Conservation (phyloP, 495 filamentous ascomycete genomes). For the Aspergillus hancockii region DNA sequence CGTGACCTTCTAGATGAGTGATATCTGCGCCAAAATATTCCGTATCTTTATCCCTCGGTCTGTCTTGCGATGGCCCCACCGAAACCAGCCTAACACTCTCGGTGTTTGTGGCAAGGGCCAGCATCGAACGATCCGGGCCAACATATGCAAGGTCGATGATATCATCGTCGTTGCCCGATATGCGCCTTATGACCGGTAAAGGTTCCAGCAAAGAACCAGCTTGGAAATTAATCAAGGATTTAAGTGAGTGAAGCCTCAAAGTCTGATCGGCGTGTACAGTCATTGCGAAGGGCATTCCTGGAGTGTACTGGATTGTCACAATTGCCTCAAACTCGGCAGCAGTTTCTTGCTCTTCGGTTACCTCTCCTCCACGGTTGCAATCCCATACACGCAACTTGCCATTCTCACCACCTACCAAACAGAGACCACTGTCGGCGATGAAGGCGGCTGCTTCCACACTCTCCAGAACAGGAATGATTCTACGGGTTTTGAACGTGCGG, state of each 20-base stretch:
- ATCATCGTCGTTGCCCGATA: slow-evolving; percentile 96
- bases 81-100: slow-evolving; percentile 89
- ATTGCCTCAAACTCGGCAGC: slow-evolving; percentile 77
- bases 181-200: slow-evolving; percentile 62
- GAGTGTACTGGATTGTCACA: slow-evolving; percentile 65
- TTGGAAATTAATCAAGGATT: slow-evolving; percentile 37
- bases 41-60: slow-evolving; percentile 31
- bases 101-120: slow-evolving; percentile 92
- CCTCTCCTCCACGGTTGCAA: slow-evolving; percentile 69
- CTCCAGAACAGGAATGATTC: slow-evolving; percentile 82
- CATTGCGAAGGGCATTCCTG: slow-evolving; percentile 64
- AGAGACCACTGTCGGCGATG: slow-evolving; percentile 62
- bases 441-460: slow-evolving; percentile 83
- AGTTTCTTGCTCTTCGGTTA: slow-evolving; percentile 68
- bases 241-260: slow-evolving; percentile 69
- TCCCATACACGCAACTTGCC: slow-evolving; percentile 83
- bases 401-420: slow-evolving; percentile 85
- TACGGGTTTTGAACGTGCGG: slow-evolving; percentile 77
- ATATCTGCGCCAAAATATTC: slow-evolving; percentile 87
- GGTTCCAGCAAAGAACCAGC: slow-evolving; percentile 42
- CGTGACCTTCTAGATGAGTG: slow-evolving; percentile 80
- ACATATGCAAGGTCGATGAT: slow-evolving; percentile 91
- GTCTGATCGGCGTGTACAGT: slow-evolving; percentile 91
- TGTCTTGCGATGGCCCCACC: slow-evolving; percentile 43
- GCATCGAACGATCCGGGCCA: slow-evolving; percentile 71